These are phyloP conservation scores for Neurospora sp. DNA, from an alignment of 495 filamentous ascomycete species.

Conservation along the genomic window DNA sequence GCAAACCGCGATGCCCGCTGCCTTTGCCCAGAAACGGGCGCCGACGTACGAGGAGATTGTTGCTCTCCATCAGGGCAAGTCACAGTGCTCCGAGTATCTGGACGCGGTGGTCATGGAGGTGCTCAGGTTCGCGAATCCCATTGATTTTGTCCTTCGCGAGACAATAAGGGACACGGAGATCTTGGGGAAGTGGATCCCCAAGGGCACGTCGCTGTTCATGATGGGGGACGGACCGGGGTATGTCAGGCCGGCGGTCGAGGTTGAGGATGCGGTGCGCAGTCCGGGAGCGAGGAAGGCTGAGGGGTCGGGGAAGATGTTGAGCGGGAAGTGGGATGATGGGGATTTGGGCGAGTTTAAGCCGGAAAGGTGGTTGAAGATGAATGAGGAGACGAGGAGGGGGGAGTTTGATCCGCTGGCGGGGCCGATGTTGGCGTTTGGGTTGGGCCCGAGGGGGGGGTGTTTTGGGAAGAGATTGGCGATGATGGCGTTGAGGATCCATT, in stretches of 20 bases:
- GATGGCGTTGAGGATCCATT: constrained; percentile 23
- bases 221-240: constrained; percentile 19
- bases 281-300: constrained; percentile 21
- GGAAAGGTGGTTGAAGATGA: constrained; percentile 22
- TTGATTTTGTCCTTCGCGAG: constrained; percentile 14
- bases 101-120: constrained; percentile 25
- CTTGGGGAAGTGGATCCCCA: constrained; percentile 27
- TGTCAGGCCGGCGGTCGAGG: constrained; percentile 11
- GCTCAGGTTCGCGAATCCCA: constrained; percentile 10
- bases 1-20: constrained; percentile 7
- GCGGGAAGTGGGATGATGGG: constrained; percentile 31
- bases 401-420: constrained; percentile 16
- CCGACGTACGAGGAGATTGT: constrained; percentile 16
- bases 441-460: constrained; percentile 43
- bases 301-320: background rate
- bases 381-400: constrained; percentile 9
- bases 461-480: constrained; percentile 34
- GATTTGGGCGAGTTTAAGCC: constrained; percentile 32
- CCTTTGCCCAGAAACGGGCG: constrained; percentile 1
- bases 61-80: background rate
- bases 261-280: constrained; percentile 14
- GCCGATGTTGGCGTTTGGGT: constrained; percentile 37
- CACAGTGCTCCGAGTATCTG: constrained; percentile 14
- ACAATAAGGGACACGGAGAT: constrained; percentile 24
- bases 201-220: constrained; percentile 28